phyloP scores from a whole-genome alignment of 2,329 filamentous ascomycete species.

The Stemphylium beticola region DNA sequence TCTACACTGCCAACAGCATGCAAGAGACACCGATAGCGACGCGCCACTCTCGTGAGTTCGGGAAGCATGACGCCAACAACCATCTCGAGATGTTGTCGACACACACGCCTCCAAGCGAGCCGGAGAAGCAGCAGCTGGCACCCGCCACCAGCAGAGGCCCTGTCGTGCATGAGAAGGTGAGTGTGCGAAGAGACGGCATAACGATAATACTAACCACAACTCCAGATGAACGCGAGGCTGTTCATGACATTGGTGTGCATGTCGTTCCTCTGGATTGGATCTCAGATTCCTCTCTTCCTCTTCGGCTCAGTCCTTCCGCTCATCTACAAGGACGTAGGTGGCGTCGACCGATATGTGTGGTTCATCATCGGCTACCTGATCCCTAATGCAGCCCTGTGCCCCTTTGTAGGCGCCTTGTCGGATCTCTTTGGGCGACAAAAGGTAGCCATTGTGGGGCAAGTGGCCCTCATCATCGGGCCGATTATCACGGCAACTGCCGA shows the following conservation, averaged over 20 bases:
- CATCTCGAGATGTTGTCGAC: constrained; percentile 24
- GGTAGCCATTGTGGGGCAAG: constrained; percentile 39
- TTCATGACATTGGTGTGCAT: constrained; percentile 64
- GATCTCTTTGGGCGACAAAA: constrained; percentile 43
- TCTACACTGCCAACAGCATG: constrained; percentile 16
- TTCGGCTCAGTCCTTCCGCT: constrained; percentile 53
- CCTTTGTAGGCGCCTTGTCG: constrained; percentile 64
- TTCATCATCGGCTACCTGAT: constrained; percentile 58
- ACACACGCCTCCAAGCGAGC: constrained; percentile 24
- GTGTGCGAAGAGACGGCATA: not conserved
- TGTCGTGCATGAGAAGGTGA: constrained; percentile 35
- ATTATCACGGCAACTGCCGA: constrained; percentile 38
- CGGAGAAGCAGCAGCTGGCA: constrained; percentile 24
- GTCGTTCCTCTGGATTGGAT: constrained; percentile 67
- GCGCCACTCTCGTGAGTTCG: constrained; percentile 12
- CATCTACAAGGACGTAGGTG: constrained; percentile 67
- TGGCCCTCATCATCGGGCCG: constrained; percentile 48
- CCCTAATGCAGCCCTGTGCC: constrained; percentile 63
- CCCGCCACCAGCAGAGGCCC: constrained; percentile 21
- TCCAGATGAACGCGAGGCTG: constrained; percentile 47
- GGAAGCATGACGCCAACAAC: constrained; percentile 17
- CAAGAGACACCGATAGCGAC: constrained; percentile 3
- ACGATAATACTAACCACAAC: not conserved
- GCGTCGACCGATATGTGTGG: constrained; percentile 67
- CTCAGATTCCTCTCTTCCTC: constrained; percentile 63